Conservation (phyloP, 129 eudicot genomes). For the Pulicaria dysenterica region DNA sequence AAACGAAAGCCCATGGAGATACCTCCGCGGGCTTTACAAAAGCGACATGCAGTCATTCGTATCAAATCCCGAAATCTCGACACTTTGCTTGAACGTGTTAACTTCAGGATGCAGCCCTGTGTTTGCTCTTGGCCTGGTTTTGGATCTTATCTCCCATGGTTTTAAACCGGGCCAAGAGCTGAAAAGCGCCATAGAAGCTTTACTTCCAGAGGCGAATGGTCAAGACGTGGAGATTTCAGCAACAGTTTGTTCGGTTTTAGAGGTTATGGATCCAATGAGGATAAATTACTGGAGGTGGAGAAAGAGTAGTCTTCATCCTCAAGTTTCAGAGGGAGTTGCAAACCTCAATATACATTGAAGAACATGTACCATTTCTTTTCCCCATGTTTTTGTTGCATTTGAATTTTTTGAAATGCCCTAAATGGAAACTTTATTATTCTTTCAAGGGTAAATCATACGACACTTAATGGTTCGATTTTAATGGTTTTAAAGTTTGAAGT, state of each 20-base stretch:
- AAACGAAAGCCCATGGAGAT: constrained; percentile 97
- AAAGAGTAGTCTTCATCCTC: constrained; percentile 43
- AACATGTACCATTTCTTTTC: background rate
- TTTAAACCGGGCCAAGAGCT: constrained; percentile 63
- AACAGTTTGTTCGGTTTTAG: constrained; percentile 67
- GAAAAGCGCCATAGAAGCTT: constrained; percentile 53
- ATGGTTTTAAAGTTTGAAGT: too few species aligned
- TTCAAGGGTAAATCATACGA: background rate
- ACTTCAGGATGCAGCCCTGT: constrained; percentile 39
- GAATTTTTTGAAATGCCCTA: background rate
- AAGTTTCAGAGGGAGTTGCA: constrained; percentile 34
- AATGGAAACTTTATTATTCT: background rate
- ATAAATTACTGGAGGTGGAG: constrained; percentile 94
- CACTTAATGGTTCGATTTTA: too few species aligned
- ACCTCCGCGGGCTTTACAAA: constrained; percentile 83
- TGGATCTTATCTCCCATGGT: constrained; percentile 77
- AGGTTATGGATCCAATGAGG: constrained; percentile 68
- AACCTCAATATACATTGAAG: constrained; percentile 32
- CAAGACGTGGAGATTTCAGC: constrained; percentile 33
- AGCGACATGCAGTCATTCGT: constrained; percentile 45
- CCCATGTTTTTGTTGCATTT: background rate
- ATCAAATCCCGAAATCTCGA: constrained; percentile 57
- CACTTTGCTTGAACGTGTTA: constrained; percentile 67
- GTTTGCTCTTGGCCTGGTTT: constrained; percentile 72
- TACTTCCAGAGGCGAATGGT: constrained; percentile 41